phyloP scores from a whole-genome alignment of 2,329 filamentous ascomycete species.

The Aureobasidium namibiae region DNA sequence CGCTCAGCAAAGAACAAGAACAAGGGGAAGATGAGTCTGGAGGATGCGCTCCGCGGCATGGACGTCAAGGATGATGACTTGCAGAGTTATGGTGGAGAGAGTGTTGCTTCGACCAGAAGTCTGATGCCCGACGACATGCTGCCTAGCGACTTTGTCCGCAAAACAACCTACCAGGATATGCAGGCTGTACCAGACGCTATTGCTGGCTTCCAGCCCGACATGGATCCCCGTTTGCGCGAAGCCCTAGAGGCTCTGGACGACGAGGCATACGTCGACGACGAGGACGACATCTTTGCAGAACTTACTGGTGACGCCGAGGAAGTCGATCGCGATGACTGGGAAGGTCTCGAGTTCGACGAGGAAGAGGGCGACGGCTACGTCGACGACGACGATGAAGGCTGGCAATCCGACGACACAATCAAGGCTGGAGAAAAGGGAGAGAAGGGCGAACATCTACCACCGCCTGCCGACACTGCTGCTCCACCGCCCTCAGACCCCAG shows the following conservation, averaged over 20 bases:
- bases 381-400: slow-evolving; percentile 61
- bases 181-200: slow-evolving; percentile 88
- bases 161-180: slow-evolving; percentile 79
- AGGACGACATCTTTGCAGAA: slow-evolving; percentile 76
- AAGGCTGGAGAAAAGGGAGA: slow-evolving; percentile 40
- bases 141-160: slow-evolving; percentile 69
- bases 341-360: slow-evolving; percentile 44
- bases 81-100: slow-evolving; percentile 36
- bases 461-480: slow-evolving; percentile 27
- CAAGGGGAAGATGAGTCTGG: slow-evolving; percentile 67
- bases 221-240: slow-evolving; percentile 88
- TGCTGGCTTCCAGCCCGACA: slow-evolving; percentile 90
- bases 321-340: slow-evolving; percentile 72
- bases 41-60: slow-evolving; percentile 66
- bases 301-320: slow-evolving; percentile 64
- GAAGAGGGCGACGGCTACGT: slow-evolving; percentile 17
- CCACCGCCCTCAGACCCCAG: slow-evolving; percentile 28
- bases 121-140: slow-evolving; percentile 67
- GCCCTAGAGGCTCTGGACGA: slow-evolving; percentile 90
- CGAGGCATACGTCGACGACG: slow-evolving; percentile 82
- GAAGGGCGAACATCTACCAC: slow-evolving; percentile 22
- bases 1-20: slow-evolving; percentile 56
- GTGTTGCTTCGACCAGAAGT: slow-evolving; percentile 23
- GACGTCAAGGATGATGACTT: slow-evolving; percentile 36
- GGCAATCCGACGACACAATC: slow-evolving; percentile 91